Base-by-base conservation (phyloP, 2,329 filamentous ascomycete species). In the Pestalotiopsis sp. region DNA sequence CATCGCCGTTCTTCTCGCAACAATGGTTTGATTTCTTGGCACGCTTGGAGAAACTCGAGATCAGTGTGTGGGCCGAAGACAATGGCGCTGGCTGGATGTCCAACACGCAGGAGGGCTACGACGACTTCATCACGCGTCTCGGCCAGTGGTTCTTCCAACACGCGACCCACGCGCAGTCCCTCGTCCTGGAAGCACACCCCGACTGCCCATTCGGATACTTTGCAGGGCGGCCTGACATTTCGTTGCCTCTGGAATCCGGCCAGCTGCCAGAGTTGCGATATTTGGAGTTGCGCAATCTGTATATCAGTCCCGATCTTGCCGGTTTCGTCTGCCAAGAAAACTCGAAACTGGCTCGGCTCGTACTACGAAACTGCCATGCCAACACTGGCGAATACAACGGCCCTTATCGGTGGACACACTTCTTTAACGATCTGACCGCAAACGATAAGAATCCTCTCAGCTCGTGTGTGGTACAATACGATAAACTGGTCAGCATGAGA, bases 141-240 rank as follows among this genome's bases (percentile, higher is more conserved):
- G 56, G 56, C 56, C 24, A 26, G 10, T 59, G 13, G 3, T 59
- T 59, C 56, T 59, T 59, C 22, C 20, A 35, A 24, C 30, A 35
- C 22, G n/a, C 56, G 17, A 17, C 13, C 30, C 56, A 35, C 1
- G 30, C 22, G 7, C 24, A 26, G 13, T 30, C 56, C 20, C 30
- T 59, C 24, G 30, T 59, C 13, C 24, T 59, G 3, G 56, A n/a
- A 59, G 56, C 56, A 17, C 24, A 26, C 7, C 56, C 56, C 30
- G 56, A 59, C 5, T 30, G 24, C 30, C 56, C 56, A 38, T 59
- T 35, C n/a, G 56, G 56, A 20, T 30, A 13, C 0, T 0, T 2
- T 20, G 24, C 20, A 52, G 44, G 0, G 4, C 1, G 0, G 0
- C 2, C 3, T 9, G 44, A 52, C 17, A 4, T 22, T 1, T 1